Evolutionary conservation across 257 asterid genomes (phyloP), one percentile per base, ranked within the genome.

Genomic region (Ajuga chamaepitys): DNA sequence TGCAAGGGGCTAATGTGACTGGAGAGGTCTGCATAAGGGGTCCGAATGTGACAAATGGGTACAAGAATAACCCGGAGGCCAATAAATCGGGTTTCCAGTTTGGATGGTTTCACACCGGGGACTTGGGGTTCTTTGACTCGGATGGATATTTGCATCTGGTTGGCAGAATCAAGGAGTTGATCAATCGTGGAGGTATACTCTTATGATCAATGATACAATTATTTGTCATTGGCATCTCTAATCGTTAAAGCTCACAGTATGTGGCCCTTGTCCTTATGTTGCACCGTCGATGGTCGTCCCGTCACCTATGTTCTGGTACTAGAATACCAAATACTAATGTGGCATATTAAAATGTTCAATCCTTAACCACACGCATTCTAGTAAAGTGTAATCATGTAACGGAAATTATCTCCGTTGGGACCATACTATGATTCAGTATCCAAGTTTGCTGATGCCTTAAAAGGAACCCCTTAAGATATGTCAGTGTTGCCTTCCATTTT

Each of bases 91-190:
- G 86, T 61, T 91, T 85, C 72, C 71, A 56, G 44, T 91, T 80
- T 68, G 95, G 95, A 18, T 91, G 98, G 98, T 91, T 91, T 75
- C 98, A 86, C 40, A 88, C 98, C 0, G 98, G 98, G 40, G 98
- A 91, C 38, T 35, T 84, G 22, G 98, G 98, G 4, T 86, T 55
- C 75, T 67, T 88, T 2, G 98, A 88, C 68, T 73, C 87, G 0
- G 91, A 91, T 62, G 96, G 96, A 9, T 88, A 86, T 64, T 74
- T 91, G 81, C 95, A 88, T 83, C 96, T 91, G 17, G 98, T 91
- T 68, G 96, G 98, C 52, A 77, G 98, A 70, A 91, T 91, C 68
- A 91, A 91, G 76, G 96, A 91, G 76, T 50, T 91, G 75, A 86
- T 91, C 81, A 88, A 91, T 38, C 96, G 98, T 26, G 98, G 98